A percentile compares a stretch with the other conserved stretches of the same genome.
phyloP scores from a whole-genome alignment of 345 rosid species.

The Sonneratia alba region DNA sequence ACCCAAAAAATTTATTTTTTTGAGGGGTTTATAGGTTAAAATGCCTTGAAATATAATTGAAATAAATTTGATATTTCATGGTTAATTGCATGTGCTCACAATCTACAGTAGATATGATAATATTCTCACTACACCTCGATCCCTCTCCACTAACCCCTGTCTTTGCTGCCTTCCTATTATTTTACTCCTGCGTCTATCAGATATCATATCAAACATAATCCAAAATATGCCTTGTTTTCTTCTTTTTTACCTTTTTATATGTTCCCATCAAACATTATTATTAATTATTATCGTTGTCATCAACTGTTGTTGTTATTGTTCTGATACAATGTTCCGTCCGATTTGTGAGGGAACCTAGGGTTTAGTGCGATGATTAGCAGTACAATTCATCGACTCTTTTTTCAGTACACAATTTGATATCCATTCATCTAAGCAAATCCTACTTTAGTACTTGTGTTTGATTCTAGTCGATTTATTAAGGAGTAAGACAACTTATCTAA shows the following conservation, averaged over 20 bases:
- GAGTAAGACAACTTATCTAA: too few relatives aligned
- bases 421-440: too few relatives aligned
- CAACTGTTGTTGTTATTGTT: neutral
- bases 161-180: neutral
- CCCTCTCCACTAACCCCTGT: constrained; percentile 7
- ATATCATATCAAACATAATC: constrained; percentile 11
- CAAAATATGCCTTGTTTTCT: neutral
- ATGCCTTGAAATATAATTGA: too few relatives aligned
- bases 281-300: constrained; percentile 1
- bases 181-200: constrained; percentile 2
- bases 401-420: too few relatives aligned
- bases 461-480: too few relatives aligned
- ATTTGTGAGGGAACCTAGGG: neutral
- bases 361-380: neutral
- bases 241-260: neutral
- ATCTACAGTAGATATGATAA: constrained; percentile 14
- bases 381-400: neutral
- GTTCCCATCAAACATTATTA: neutral
- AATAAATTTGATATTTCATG: neutral
- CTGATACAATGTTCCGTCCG: neutral
- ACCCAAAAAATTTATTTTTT: too few relatives aligned
- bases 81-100: constrained; percentile 10
- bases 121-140: constrained; percentile 8
- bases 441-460: too few relatives aligned
- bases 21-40: too few relatives aligned